Evolutionary conservation across 2,329 filamentous ascomycete species (phyloP), one percentile per base, ranked within the genome.

Genomic region (Amylocarpus encephaloides): DNA sequence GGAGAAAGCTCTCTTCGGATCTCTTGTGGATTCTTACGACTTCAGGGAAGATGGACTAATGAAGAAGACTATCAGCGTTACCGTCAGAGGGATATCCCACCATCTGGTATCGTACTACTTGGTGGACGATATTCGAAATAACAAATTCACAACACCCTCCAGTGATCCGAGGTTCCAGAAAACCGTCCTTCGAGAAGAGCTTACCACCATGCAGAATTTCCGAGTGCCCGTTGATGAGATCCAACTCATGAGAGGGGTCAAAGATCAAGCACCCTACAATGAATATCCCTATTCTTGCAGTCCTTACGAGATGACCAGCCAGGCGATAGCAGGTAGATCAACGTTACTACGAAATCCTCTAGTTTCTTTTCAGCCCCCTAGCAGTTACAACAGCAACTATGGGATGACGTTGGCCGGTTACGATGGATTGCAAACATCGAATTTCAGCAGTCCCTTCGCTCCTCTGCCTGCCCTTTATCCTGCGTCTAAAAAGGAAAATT

Each of bases 41-140:
- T 95, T 95, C 76, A 93, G 93, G 63, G 74, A 82, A 12, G 79
- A 82, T 1, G 90, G 91, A 0, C 70, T 96, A 36, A 80, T 95
- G 55, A 96, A 96, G 76, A 95, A 95, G 73, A 95, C 90, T 0
- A 90, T 95, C 68, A 92, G 85, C 60, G 80, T 95, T 35, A 82
- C 78, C 2, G 82, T 85, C 45, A 77, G 84, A 22, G 85, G 85
- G 2, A 78, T 90, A 2, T 83, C 82, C 2, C 90, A 95, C 62
- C 90, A 95, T 62, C 71, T 96, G 46, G 89, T 95, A 36, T 91
- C 86, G 13, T 96, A 96, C 66, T 95, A 95, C 71, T 88, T 74
- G 39, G 76, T 92, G 10, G 81, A 88, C 5, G 89, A 95, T 64
- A 86, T 90, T n/a, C 75, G 82, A 59, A 61, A 54, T 47, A 71